Percentiles rank a stretch among this genome's conserved stretches.
phyloP scores from a whole-genome alignment of 108 stramenopile genomes.

The Nitzschia inconspicua region DNA sequence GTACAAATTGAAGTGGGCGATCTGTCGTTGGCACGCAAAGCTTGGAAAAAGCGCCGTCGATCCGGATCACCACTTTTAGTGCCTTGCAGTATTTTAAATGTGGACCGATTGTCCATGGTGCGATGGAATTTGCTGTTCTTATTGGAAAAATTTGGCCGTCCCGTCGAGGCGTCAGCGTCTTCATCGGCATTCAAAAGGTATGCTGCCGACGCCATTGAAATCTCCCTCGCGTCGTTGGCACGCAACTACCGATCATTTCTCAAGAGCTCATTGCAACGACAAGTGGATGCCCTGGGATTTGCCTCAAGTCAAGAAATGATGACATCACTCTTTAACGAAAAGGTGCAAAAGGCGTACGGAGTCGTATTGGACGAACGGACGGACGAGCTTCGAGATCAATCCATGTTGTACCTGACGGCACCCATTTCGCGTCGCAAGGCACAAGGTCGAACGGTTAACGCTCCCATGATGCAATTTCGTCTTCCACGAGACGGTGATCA shows the following conservation, averaged over 20 bases:
- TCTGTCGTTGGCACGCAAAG: slow-evolving; percentile 69
- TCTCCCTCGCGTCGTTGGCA: slow-evolving; percentile 23
- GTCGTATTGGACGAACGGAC: slow-evolving; percentile 35
- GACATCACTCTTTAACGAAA: slow-evolving; percentile 49
- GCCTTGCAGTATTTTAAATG: slow-evolving; percentile 70
- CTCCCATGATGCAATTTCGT: slow-evolving; percentile 68
- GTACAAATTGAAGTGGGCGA: slow-evolving; percentile 78
- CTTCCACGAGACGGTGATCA: slow-evolving; percentile 22
- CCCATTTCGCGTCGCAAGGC: slow-evolving; percentile 52
- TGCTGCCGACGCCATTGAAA: slow-evolving; percentile 30
- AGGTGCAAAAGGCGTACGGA: slow-evolving; percentile 56
- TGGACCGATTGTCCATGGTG: slow-evolving; percentile 59
- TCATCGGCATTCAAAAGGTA: slow-evolving; percentile 7
- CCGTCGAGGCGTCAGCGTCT: background rate
- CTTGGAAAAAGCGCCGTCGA: slow-evolving; percentile 87
- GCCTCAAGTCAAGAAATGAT: slow-evolving; percentile 49
- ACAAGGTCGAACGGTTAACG: slow-evolving; percentile 35
- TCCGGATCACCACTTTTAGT: slow-evolving; percentile 73
- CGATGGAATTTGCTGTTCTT: slow-evolving; percentile 70
- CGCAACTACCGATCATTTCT: slow-evolving; percentile 34
- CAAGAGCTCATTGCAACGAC: slow-evolving; percentile 26
- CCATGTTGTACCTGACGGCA: slow-evolving; percentile 37
- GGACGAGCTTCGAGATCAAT: slow-evolving; percentile 10
- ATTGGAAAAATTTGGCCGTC: slow-evolving; percentile 53
- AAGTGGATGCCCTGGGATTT: slow-evolving; percentile 60